Base-by-base conservation (phyloP, 2,329 filamentous ascomycete species). In the Fusarium setosum region DNA sequence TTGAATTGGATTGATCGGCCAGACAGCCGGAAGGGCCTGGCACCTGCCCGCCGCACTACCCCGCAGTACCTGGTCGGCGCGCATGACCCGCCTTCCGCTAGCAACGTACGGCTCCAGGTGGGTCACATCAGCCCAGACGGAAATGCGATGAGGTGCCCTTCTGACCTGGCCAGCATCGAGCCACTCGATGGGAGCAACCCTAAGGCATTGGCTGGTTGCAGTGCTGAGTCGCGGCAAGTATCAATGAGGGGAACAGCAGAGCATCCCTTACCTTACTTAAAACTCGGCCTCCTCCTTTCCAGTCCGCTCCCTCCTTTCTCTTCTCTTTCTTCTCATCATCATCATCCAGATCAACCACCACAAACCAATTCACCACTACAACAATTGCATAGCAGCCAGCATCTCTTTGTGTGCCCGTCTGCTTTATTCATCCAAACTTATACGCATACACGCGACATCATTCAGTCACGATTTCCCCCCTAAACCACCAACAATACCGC, bases 401-500 rank as follows among this genome's bases (percentile, higher is more conserved):
- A 61, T 47, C 26, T 49, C 32, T 37, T 58, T 41, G 50, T 50
- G 54, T 67, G 61, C 62, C 42, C 48, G 63, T 57, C 61, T 65
- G 65, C 53, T 26, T 56, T 34, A 60, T 53, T 41, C 42, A 54
- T 45, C 57, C 42, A 44, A 57, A 52, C 61, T 41, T 50, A 52
- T 44, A 63, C 63, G 57, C 45, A 20, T 44, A 50, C 48, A 66
- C 45, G 48, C 52, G 59, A 53, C 65, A 60, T 48, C 42, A 57
- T 64, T 60, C 64, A 55, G 54, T 50, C 60, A 57, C 50, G 65
- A 63, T 61, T 75, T 61, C 70, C 54, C 57, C 59, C 37, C 65
- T 52, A 60, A 65, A 61, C 57, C 53, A 45, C 59, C 55, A 56
- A 59, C 69, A 73, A 71, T 69, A 75, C 72, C 72, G 73, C 70